Evolutionary conservation across 2,329 filamentous ascomycete species (phyloP).

Genomic region (Colletotrichum spaethianum): DNA sequence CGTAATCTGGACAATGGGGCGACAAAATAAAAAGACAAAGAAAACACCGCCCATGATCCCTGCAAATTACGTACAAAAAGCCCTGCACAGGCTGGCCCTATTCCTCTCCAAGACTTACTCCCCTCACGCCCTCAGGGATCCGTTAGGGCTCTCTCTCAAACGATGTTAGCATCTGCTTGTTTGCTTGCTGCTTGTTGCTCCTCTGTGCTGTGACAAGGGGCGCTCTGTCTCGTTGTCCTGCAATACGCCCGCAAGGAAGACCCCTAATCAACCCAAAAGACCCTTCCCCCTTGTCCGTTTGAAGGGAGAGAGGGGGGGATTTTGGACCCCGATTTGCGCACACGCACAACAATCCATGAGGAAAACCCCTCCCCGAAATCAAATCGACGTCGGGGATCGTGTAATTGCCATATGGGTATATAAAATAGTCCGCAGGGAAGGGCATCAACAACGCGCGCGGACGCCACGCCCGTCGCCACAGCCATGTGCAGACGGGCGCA

Average conservation of each 20-base stretch:
- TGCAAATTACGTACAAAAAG: not conserved
- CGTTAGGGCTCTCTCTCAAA: not conserved
- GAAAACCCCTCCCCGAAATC: not conserved
- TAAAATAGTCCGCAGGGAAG: not conserved
- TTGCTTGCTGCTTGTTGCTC: too few relatives aligned
- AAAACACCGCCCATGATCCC: not conserved
- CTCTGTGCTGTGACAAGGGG: not conserved
- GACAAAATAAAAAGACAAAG: not conserved
- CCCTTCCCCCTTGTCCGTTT: not conserved
- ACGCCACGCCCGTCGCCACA: constrained; percentile 4
- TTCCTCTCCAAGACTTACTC: not conserved
- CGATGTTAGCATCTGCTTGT: not conserved
- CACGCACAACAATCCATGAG: not conserved
- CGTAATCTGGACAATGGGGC: not conserved
- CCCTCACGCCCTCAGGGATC: not conserved
- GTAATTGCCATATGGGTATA: too few relatives aligned
- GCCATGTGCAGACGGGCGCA: constrained; percentile 30
- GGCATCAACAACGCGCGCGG: not conserved
- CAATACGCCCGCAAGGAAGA: not conserved
- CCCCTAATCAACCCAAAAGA: not conserved
- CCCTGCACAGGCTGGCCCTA: not conserved
- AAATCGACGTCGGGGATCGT: not conserved
- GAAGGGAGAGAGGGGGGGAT: not conserved
- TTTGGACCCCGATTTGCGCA: not conserved
- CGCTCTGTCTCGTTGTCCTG: not conserved